Percentiles rank a stretch among this genome's conserved stretches.
Evolutionary conservation across 2,329 filamentous ascomycete genomes (phyloP).

Genomic region (Rhexocercosporidium sp.): DNA sequence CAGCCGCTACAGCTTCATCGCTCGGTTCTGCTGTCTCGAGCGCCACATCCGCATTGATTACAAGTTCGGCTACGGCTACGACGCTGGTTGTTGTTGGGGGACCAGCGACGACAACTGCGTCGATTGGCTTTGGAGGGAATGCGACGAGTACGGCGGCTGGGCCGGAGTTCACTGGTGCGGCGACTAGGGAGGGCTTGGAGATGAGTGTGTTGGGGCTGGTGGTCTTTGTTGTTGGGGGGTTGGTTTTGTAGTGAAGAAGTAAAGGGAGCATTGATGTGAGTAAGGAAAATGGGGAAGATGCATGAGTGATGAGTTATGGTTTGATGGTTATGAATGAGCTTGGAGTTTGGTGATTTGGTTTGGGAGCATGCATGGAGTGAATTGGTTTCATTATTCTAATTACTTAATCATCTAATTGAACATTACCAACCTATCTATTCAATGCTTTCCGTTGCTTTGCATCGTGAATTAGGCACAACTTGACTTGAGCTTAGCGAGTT

Average conservation of each 20-base stretch:
- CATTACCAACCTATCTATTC: background rate
- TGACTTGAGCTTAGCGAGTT: background rate
- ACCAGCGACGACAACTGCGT: background rate
- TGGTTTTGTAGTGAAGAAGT: slow-evolving; percentile 14
- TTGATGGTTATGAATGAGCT: background rate
- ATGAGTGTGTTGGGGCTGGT: slow-evolving; percentile 18
- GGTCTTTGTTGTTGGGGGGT: slow-evolving; percentile 15
- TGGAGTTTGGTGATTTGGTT: background rate
- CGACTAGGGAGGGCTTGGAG: background rate
- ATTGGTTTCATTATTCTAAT: background rate
- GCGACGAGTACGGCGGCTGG: slow-evolving; percentile 10
- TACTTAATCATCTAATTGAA: slow-evolving; percentile 1
- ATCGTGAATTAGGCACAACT: background rate
- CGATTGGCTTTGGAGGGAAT: background rate
- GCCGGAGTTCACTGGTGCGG: slow-evolving; percentile 22
- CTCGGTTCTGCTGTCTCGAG: background rate
- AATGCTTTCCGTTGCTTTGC: background rate
- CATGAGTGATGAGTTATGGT: slow-evolving; percentile 7
- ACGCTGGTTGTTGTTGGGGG: slow-evolving; percentile 1
- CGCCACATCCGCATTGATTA: background rate
- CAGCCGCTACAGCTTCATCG: background rate
- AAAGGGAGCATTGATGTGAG: no score
- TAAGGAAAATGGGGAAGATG: background rate
- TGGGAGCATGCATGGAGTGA: background rate
- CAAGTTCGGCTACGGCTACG: background rate